Evolutionary conservation across 208 protist genomes (phyloP), one percentile per base, ranked within the genome.

Genomic region (Porcisia hertigi): DNA sequence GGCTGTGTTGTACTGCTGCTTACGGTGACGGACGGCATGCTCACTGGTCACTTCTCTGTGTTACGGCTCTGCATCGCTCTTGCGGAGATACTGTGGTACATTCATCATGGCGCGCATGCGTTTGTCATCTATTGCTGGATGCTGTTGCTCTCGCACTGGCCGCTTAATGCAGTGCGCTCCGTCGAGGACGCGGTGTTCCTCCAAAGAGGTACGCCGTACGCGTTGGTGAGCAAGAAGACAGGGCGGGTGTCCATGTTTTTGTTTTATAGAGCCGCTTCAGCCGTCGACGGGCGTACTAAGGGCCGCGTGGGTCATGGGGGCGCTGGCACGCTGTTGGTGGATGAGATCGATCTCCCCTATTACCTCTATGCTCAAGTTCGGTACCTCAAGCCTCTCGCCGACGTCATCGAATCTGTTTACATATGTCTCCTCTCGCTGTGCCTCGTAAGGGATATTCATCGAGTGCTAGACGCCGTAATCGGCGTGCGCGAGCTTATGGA

Each of bases 401-500:
- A 75, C 1, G 53, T 30, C 43, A 52, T 86, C 25, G 57, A 73
- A 4, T 52, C 74, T 18, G 23, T 72, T 25, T 80, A 71, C 41
- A 53, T 85, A 47, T 45, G 58, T 6, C 43, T 80, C 45, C 55
- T 85, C 12, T 55, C 65, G 6, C 43, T 85, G 36, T 81, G 81
- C 70, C 45, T 80, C 23, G 74, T 80, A 18, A 72, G 71, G 52
- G 76, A 86, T 54, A 18, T 55, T 30, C 45, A 55, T 41, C 45
- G 65, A 55, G 45, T 69, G 43, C 65, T 36, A 45, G 45, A 66
- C 34, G 59, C 82, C 43, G 39, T 93, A 5, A 66, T 88, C 20
- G 89, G 89, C 9, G 83, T 93, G 77, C 82, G 82, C 3, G 71
- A 77, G 25, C 71, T 93, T 57, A 84, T 80, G 76, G 85, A 90